Percentiles rank a stretch among this genome's conserved stretches.
phyloP scores from a whole-genome alignment of 495 filamentous ascomycete species.

The Penicillium cinerascens region DNA sequence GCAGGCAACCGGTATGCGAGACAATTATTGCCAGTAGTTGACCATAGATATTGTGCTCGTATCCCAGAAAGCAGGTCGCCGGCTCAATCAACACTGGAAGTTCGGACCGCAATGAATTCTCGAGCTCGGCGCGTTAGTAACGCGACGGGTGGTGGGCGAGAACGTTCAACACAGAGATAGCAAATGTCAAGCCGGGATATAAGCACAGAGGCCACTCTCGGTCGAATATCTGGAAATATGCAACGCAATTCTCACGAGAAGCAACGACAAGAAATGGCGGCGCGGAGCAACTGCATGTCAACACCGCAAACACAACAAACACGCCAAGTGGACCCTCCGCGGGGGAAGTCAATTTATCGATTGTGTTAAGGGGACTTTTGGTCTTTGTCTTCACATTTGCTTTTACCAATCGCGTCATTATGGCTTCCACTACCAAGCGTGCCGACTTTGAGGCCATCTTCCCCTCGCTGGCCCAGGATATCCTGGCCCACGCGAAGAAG shows the following conservation, averaged over 20 bases:
- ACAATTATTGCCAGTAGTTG: not conserved
- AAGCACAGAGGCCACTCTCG: not conserved
- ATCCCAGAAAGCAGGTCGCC: not conserved
- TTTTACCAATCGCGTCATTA: constrained; percentile 29
- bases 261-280: not conserved
- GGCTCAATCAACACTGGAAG: not conserved
- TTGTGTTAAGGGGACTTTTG: not conserved
- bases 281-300: constrained; percentile 7
- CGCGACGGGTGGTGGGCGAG: not conserved
- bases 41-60: not conserved
- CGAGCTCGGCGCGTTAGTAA: constrained; percentile 11
- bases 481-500: constrained; percentile 67
- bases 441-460: constrained; percentile 88
- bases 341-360: constrained; percentile 8
- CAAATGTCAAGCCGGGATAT: not conserved
- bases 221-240: not conserved
- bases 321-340: constrained; percentile 18
- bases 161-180: not conserved
- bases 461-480: constrained; percentile 70
- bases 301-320: constrained; percentile 30
- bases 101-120: constrained; percentile 1
- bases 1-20: not conserved
- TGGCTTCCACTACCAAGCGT: constrained; percentile 65
- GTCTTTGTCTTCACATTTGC: not conserved
- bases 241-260: not conserved